These are phyloP conservation scores for Alternaria consortialis DNA, from an alignment of 2,329 filamentous ascomycete genomes.

Conservation along the genomic window DNA sequence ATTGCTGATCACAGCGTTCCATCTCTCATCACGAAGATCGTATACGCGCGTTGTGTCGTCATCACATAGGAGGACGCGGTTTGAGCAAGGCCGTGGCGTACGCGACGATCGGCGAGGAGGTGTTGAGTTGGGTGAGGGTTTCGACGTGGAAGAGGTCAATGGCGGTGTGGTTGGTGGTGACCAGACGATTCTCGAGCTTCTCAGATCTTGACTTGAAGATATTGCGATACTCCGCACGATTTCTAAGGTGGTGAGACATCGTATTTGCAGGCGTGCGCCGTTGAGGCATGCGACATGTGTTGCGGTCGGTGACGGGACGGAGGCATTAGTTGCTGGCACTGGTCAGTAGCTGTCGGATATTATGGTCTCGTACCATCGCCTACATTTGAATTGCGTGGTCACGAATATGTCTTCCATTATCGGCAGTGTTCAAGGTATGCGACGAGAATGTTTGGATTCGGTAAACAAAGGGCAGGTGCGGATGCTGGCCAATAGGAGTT, in stretches of 20 bases:
- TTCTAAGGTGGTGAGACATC: conserved; percentile 48
- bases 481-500: conserved; percentile 30
- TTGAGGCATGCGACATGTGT: conserved; percentile 51
- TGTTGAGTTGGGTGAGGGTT: conserved; percentile 21
- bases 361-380: not conserved
- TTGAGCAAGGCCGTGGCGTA: conserved; percentile 29
- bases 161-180: conserved; percentile 32
- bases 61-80: conserved; percentile 54
- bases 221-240: conserved; percentile 49
- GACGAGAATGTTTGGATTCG: conserved; percentile 30
- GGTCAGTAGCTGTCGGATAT: conserved; percentile 14
- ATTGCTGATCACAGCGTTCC: conserved; percentile 57
- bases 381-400: conserved; percentile 47
- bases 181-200: conserved; percentile 50
- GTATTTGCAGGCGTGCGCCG: conserved; percentile 52
- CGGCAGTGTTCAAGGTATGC: not conserved
- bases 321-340: conserved; percentile 39
- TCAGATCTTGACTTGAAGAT: conserved; percentile 40
- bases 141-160: conserved; percentile 5
- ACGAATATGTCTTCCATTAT: conserved; percentile 41
- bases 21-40: conserved; percentile 54
- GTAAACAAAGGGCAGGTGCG: conserved; percentile 39
- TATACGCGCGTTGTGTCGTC: conserved; percentile 53
- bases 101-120: conserved; percentile 30
- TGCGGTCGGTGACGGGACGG: conserved; percentile 52